Base-by-base conservation (phyloP, 371 early-diverging fungal species). In the Syncephalis plumigaleata region DNA sequence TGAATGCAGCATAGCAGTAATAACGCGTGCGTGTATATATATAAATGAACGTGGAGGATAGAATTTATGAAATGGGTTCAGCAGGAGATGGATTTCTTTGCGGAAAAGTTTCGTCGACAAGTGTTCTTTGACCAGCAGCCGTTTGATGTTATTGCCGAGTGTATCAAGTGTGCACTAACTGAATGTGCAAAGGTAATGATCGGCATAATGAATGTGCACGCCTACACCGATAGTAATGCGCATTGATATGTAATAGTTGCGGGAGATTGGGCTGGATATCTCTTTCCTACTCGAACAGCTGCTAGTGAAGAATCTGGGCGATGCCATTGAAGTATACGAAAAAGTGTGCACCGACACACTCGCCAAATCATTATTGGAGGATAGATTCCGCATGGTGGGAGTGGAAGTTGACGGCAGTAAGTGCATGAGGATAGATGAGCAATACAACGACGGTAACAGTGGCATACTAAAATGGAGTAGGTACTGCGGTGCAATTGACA, bases 21-120 rank as follows among this genome's bases (percentile, higher is more conserved):
- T n/a, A n/a, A n/a, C n/a, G n/a, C n/a, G n/a, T n/a, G n/a, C n/a
- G n/a, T n/a, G n/a, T n/a, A n/a, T n/a, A n/a, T n/a, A n/a, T n/a
- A n/a, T n/a, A n/a, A n/a, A n/a, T n/a, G n/a, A n/a, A n/a, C n/a
- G n/a, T n/a, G n/a, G n/a, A n/a, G n/a, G n/a, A 36, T 44, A 73
- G 84, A 86, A 5, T 82, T 94, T 49, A 78, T 94, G 16, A 86
- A 84, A 16, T 94, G 95, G 95, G 86, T 88, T 11, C 64, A 77
- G 26, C 70, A 71, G 47, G 91, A 94, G 54, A 77, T 92, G 39
- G 81, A 81, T 27, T 64, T 71, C 21, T 92, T 84, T 61, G 85
- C 84, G 0, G 74, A 70, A n/a, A 81, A 84, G 44, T 84, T 89
- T 58, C 81, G 84, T 27, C 66, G 81, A 3, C 92, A 88, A 54